Percentiles rank a stretch among this genome's conserved stretches.
phyloP scores from a whole-genome alignment of 2,329 filamentous ascomycete genomes.

The Trichoderma polysporum region DNA sequence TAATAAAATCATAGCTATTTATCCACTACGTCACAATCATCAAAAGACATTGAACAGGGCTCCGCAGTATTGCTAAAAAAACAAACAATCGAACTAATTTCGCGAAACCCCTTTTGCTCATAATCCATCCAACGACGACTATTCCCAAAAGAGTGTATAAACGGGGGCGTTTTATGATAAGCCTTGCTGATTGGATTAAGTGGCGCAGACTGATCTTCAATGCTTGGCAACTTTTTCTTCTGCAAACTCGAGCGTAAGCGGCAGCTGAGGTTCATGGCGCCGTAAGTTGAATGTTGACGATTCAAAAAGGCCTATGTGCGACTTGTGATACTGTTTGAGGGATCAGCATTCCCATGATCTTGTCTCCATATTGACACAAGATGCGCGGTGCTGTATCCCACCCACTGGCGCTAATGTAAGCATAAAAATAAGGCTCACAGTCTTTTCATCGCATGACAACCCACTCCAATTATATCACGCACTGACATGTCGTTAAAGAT shows the following conservation, averaged over 20 bases:
- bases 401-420: not conserved
- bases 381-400: not conserved
- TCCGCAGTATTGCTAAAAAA: too few species aligned
- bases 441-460: too few species aligned
- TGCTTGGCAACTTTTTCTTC: not conserved
- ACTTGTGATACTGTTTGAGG: not conserved
- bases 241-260: not conserved
- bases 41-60: too few species aligned
- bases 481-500: constrained; percentile 3
- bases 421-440: not conserved
- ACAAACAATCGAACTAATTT: too few species aligned
- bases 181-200: not conserved
- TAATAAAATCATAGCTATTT: too few species aligned
- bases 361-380: not conserved
- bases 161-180: not conserved
- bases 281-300: not conserved
- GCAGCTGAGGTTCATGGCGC: not conserved
- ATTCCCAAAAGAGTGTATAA: not conserved
- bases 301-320: not conserved
- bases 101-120: too few species aligned
- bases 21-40: too few species aligned
- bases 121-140: too few species aligned
- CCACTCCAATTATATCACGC: not conserved
- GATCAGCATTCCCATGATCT: not conserved
- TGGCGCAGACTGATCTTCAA: not conserved